Conservation (phyloP, 306 rosid genomes). For the Prunus salicina region DNA sequence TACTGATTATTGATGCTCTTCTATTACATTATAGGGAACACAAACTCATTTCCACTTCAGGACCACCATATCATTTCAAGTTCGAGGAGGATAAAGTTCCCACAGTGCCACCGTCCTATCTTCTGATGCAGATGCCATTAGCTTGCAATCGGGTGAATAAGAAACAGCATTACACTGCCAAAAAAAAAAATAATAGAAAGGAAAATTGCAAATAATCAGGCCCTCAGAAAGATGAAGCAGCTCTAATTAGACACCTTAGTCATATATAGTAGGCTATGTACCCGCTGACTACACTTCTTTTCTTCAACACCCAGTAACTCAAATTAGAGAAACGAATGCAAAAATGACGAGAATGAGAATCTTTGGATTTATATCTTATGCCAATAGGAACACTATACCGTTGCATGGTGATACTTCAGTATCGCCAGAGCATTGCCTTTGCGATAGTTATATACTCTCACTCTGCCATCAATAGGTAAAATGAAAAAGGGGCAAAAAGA, state of each 20-base stretch:
- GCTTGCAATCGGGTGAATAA: conserved; percentile 62
- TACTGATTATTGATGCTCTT: neutral
- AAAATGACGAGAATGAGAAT: neutral
- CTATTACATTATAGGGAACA: neutral
- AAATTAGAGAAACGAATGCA: neutral
- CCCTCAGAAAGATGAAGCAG: neutral
- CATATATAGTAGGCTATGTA: neutral
- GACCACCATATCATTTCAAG: conserved; percentile 22
- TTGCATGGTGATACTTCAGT: conserved; percentile 84
- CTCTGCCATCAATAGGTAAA: conserved; percentile 45
- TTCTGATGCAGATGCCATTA: conserved; percentile 90
- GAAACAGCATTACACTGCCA: conserved; percentile 84
- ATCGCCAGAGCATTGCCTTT: conserved; percentile 84
- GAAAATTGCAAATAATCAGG: neutral
- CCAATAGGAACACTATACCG: conserved; percentile 45
- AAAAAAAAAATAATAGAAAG: neutral
- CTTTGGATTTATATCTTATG: neutral
- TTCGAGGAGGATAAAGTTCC: conserved; percentile 83
- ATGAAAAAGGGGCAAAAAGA: neutral
- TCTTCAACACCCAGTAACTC: neutral
- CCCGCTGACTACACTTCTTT: neutral
- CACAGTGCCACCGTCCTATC: conserved; percentile 85
- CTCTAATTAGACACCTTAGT: neutral
- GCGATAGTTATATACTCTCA: conserved; percentile 72
- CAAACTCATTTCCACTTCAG: neutral